Conservation (phyloP, 345 rosid species). For the Brassica rapa region DNA sequence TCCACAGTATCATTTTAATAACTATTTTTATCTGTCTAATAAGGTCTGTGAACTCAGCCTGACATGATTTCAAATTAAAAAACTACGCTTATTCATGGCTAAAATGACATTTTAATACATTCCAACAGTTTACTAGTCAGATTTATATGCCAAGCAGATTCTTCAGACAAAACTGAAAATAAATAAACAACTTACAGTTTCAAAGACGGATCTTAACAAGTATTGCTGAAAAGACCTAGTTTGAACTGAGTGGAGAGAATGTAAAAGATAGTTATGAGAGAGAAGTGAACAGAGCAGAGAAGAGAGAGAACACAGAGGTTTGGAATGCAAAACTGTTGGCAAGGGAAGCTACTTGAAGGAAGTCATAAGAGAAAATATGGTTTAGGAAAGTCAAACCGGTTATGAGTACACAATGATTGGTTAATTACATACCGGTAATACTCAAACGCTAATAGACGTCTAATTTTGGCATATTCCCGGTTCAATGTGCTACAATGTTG, state of each 20-base stretch:
- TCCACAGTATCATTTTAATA: background rate
- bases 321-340: conserved; percentile 5
- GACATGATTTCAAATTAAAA: background rate
- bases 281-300: conserved; percentile 5
- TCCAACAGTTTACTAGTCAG: background rate
- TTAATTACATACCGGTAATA: conserved; percentile 8
- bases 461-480: conserved; percentile 4
- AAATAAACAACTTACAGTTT: conserved; percentile 16
- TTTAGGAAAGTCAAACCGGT: conserved; percentile 32
- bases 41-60: background rate
- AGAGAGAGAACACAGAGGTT: conserved; percentile 3
- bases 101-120: background rate
- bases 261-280: conserved; percentile 1
- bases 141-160: background rate
- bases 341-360: conserved; percentile 24
- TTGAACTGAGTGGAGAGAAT: background rate
- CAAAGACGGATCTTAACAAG: conserved; percentile 8
- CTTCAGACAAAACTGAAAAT: background rate
- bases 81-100: background rate
- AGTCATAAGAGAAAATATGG: background rate
- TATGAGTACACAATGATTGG: background rate
- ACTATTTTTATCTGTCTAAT: background rate
- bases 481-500: background rate
- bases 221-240: background rate
- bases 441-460: background rate